These are phyloP conservation scores for Nymphaea colorata DNA, from an alignment of 164 flowering plant species.

Conservation along the genomic window DNA sequence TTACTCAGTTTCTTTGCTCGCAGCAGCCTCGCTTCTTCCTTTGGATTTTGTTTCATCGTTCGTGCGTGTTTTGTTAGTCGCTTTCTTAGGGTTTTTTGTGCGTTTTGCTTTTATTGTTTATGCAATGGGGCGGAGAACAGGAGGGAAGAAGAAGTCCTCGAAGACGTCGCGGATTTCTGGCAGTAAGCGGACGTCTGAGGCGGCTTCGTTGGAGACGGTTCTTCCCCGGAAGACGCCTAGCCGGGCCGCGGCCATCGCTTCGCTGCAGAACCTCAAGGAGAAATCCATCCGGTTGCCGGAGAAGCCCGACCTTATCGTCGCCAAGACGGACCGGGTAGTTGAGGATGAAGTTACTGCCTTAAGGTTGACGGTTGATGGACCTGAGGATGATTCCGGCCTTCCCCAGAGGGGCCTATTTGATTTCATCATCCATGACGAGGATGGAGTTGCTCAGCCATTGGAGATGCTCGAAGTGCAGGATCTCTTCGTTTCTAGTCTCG, in stretches of 20 bases:
- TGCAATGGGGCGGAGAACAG: neutral
- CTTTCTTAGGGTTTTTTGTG: neutral
- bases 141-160: neutral
- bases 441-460: constrained; percentile 48
- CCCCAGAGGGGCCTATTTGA: constrained; percentile 62
- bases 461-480: constrained; percentile 70
- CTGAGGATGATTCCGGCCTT: constrained; percentile 26
- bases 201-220: neutral
- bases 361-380: constrained; percentile 28
- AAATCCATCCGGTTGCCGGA: neutral
- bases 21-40: neutral
- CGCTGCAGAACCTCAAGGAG: neutral
- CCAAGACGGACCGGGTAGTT: constrained; percentile 8
- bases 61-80: neutral
- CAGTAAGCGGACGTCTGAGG: neutral
- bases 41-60: neutral
- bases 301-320: neutral
- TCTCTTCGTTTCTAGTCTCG: constrained; percentile 48
- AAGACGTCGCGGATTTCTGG: neutral
- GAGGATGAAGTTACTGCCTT: constrained; percentile 62
- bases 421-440: constrained; percentile 49
- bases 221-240: neutral
- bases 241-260: neutral
- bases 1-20: neutral
- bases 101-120: neutral